Base-by-base conservation (phyloP, 371 early-diverging fungal species). In the Hamiltosporidium magnivora region DNA sequence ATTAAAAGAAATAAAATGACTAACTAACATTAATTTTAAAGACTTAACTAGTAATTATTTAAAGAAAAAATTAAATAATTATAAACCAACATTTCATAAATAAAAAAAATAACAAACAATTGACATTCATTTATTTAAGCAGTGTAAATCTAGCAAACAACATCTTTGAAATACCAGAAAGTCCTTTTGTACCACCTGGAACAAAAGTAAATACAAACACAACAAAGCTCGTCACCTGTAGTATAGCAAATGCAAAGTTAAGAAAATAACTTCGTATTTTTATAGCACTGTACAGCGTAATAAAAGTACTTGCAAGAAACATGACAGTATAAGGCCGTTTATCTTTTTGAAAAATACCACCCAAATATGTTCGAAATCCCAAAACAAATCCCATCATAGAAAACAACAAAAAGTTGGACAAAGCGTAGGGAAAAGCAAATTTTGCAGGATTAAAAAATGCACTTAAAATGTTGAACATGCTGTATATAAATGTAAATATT, bases 331-430 rank as follows among this genome's bases (percentile, higher is more conserved):
- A 73, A 3, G 38, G n/a, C 63, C 71, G 62, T 61, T 72, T 78
- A 37, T 70, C 67, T 46, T 58, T 54, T n/a, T 61, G 63, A 44
- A 75, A 70, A 12, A 74, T n/a, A 25, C 64, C 65, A n/a, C 39
- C 70, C 6, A 78, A 59, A 56, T 78, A 78, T 12, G 74, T 70
- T 61, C 58, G 71, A 61, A 79, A 79, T 64, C 79, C 79, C 12
- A 72, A 58, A 0, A 76, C 40, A 59, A 79, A 79, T 11, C 79
- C 79, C 61, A 76, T 67, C 75, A 74, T 74, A n/a, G 63, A 52
- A 54, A 76, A 79, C 62, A 79, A 79, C 12, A 79, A 25, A 14
- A 74, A 63, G 55, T 79, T 79, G 3, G 72, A 68, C 14, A 76
- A 37, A 14, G 75, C 76, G 62, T 79, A 79, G n/a, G 79, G 79